Evolutionary conservation across 441 rosid species (phyloP).

Genomic region (Syzygium syzygioides): DNA sequence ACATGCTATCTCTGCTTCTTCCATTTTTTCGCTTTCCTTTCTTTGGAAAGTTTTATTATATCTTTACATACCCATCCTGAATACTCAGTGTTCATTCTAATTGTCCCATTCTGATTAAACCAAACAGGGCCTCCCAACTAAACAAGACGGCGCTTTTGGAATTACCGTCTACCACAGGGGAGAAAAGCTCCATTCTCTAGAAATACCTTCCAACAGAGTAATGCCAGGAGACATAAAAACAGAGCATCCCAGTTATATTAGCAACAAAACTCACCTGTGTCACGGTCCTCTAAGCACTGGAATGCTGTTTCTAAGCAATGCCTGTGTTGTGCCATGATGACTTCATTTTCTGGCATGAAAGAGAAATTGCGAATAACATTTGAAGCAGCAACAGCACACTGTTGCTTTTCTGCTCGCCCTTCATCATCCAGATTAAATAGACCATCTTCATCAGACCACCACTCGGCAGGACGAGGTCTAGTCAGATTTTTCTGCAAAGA

Average conservation of each 20-base stretch:
- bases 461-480: conserved; percentile 49
- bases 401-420: conserved; percentile 85
- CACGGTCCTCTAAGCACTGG: conserved; percentile 82
- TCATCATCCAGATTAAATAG: conserved; percentile 85
- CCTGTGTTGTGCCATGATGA: conserved; percentile 85
- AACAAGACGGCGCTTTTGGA: not conserved
- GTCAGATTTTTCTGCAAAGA: conserved; percentile 37
- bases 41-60: not conserved
- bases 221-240: not conserved
- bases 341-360: conserved; percentile 96
- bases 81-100: not conserved
- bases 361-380: conserved; percentile 90
- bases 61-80: not conserved
- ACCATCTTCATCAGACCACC: conserved; percentile 95
- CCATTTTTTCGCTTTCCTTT: not conserved
- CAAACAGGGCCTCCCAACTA: not conserved
- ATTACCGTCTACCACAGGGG: not conserved
- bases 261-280: conserved; percentile 31
- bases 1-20: not conserved
- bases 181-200: not conserved
- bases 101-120: not conserved
- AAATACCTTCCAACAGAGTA: not conserved
- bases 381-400: conserved; percentile 84
- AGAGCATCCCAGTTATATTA: not conserved
- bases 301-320: conserved; percentile 95